These are phyloP conservation scores for Tricholoma terreum DNA, from an alignment of 768 basidiomycete genomes.

Conservation along the genomic window DNA sequence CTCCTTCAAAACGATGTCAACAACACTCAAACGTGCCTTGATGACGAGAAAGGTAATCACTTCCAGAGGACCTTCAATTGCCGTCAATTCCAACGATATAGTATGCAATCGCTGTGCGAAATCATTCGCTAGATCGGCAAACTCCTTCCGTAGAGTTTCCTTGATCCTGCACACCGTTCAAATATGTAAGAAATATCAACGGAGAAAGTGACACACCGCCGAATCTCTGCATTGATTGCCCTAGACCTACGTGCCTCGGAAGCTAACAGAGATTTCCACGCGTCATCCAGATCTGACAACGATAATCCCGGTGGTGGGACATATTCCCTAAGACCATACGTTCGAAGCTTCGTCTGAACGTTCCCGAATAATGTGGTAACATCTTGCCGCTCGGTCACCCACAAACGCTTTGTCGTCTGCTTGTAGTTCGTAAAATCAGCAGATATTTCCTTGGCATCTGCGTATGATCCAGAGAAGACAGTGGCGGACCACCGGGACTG, in stretches of 20 bases:
- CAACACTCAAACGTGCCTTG: too few relatives aligned
- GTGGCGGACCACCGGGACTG: slow-evolving; percentile 69
- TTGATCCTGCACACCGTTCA: slow-evolving; percentile 62
- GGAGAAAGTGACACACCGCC: slow-evolving; percentile 56
- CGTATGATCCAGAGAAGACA: slow-evolving; percentile 69
- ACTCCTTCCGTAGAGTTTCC: slow-evolving; percentile 71
- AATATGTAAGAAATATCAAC: background rate
- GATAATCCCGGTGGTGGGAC: slow-evolving; percentile 71
- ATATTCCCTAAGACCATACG: slow-evolving; percentile 85
- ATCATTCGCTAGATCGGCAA: slow-evolving; percentile 73
- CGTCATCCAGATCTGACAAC: slow-evolving; percentile 68
- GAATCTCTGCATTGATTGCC: slow-evolving; percentile 85
- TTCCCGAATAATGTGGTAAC: slow-evolving; percentile 86
- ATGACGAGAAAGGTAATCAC: slow-evolving; percentile 32
- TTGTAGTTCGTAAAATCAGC: slow-evolving; percentile 77
- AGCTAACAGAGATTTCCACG: slow-evolving; percentile 69
- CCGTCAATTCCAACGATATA: slow-evolving; percentile 70
- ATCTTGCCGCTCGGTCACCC: slow-evolving; percentile 90
- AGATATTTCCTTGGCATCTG: slow-evolving; percentile 76
- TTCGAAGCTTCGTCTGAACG: slow-evolving; percentile 89
- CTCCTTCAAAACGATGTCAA: slow-evolving; percentile 36
- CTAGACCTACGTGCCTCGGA: slow-evolving; percentile 77
- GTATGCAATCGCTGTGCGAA: slow-evolving; percentile 66
- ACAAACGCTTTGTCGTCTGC: slow-evolving; percentile 76
- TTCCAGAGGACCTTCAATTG: slow-evolving; percentile 75